Evolutionary conservation across 148 eudicot species (phyloP), one percentile per base, ranked within the genome.

Genomic region (Rhododendron kiyosumense): DNA sequence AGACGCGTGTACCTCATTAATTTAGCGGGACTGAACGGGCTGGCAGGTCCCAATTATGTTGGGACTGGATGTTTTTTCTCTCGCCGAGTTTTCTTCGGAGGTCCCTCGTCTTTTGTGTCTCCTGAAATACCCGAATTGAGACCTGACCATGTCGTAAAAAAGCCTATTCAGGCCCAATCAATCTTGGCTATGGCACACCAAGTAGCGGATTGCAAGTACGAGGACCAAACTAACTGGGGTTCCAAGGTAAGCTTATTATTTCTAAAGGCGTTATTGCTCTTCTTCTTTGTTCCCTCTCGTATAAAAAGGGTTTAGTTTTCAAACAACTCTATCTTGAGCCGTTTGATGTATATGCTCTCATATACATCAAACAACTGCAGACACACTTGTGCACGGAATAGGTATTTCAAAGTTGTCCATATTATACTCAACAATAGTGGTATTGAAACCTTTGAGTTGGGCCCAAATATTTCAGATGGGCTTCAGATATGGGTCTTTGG

Each of bases 41-140:
- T 94, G 13, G 45, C 3, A 0, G 98, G 98, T 78, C 94, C 98
- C 8, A 86, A 79, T 85, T 89, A 93, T 45, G 91, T 92, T 1
- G 98, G 98, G 15, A 88, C 93, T 2, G 92, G 92, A 5, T 89
- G 93, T 73, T 95, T 95, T 79, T 95, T 95, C 74, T 79, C 80
- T 45, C 93, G 97, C 0, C 92, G 93, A 32, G 93, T 88, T 20
- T 91, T 95, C 86, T 84, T 89, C 20, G 91, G 89, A 51, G 45
- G 89, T 67, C 89, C 91, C 57, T 85, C 88, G 0, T 57, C 84
- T 20, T 69, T 61, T 5, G 59, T 85, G 0, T 22, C n/a, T 1
- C 91, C 89, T 0, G 88, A 87, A 63, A 46, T 79, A 1, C 86
- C 84, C 4, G 86, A 89, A 41, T 45, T 89, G 28, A 49, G 86